Conservation (phyloP, 116 monocot species). For the Iris pallida region DNA sequence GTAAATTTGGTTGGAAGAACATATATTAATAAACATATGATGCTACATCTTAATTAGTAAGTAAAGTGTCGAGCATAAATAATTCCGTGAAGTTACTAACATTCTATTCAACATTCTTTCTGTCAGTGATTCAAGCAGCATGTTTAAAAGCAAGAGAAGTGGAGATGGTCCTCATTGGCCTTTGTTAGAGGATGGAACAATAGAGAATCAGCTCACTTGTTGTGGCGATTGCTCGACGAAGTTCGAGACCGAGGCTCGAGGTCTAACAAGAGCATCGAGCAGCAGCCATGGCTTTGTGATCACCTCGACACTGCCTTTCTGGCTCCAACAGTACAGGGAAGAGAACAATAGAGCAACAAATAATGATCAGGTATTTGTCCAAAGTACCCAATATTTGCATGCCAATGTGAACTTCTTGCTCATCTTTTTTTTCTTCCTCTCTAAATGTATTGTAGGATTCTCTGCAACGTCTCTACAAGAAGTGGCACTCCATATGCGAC, state of each 20-base stretch:
- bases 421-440: neutral
- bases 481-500: constrained; percentile 41
- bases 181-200: constrained; percentile 4
- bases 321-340: constrained; percentile 67
- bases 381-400: too few relatives aligned
- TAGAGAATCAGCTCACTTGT: constrained; percentile 14
- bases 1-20: neutral
- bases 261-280: constrained; percentile 10
- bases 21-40: neutral
- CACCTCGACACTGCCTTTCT: constrained; percentile 53
- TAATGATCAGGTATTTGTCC: constrained; percentile 45
- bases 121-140: constrained; percentile 14
- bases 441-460: constrained; percentile 18
- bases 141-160: constrained; percentile 16
- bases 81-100: neutral
- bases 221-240: constrained; percentile 20
- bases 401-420: constrained; percentile 8
- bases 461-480: constrained; percentile 39
- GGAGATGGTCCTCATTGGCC: constrained; percentile 12
- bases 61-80: too few relatives aligned
- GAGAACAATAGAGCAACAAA: constrained; percentile 27
- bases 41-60: too few relatives aligned
- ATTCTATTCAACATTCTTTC: neutral
- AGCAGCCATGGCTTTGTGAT: constrained; percentile 24
- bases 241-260: constrained; percentile 29